A percentile compares a stretch with the other conserved stretches of the same genome.
Conservation (phyloP, 2,329 filamentous ascomycete genomes). For the Chaetoscypha palmicola region DNA sequence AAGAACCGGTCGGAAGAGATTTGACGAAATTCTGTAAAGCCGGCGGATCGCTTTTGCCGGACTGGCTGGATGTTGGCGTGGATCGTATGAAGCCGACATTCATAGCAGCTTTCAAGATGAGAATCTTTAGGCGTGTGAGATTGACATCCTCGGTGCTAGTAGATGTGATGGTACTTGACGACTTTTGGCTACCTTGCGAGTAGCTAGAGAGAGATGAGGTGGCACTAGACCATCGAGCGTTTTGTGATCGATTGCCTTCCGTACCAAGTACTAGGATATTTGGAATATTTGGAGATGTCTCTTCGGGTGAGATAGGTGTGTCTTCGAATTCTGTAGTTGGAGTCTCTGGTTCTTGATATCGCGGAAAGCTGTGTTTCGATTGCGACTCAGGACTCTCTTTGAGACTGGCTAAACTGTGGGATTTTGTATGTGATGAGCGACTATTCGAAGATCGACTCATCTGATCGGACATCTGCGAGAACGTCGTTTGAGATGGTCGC, state of each 20-base stretch:
- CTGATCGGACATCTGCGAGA: slow-evolving; percentile 52
- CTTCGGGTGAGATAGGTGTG: slow-evolving; percentile 74
- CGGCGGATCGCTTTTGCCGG: slow-evolving; percentile 37
- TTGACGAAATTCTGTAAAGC: slow-evolving; percentile 71
- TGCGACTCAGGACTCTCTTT: slow-evolving; percentile 38
- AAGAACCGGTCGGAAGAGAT: slow-evolving; percentile 66
- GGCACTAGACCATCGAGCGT: slow-evolving; percentile 73
- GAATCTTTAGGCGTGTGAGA: slow-evolving; percentile 66
- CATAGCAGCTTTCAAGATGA: slow-evolving; percentile 79
- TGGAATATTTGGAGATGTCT: slow-evolving; percentile 65
- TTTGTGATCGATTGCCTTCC: slow-evolving; percentile 50
- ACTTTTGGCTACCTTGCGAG: slow-evolving; percentile 61
- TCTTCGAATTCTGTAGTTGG: slow-evolving; percentile 95
- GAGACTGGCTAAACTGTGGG: slow-evolving; percentile 41
- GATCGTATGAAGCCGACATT: slow-evolving; percentile 70
- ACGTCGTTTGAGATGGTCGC: slow-evolving; percentile 69
- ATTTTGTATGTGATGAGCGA: slow-evolving; percentile 20
- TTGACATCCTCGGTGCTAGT: slow-evolving; percentile 65
- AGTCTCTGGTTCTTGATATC: slow-evolving; percentile 62
- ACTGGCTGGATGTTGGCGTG: slow-evolving; percentile 28
- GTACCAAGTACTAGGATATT: slow-evolving; percentile 86
- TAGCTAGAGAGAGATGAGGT: slow-evolving; percentile 74
- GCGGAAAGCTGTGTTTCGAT: slow-evolving; percentile 11
- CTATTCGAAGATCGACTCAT: slow-evolving; percentile 33
- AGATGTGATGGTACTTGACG: slow-evolving; percentile 66